Base-by-base conservation (phyloP, 768 basidiomycete genomes). In the Suillus hirtellus region DNA sequence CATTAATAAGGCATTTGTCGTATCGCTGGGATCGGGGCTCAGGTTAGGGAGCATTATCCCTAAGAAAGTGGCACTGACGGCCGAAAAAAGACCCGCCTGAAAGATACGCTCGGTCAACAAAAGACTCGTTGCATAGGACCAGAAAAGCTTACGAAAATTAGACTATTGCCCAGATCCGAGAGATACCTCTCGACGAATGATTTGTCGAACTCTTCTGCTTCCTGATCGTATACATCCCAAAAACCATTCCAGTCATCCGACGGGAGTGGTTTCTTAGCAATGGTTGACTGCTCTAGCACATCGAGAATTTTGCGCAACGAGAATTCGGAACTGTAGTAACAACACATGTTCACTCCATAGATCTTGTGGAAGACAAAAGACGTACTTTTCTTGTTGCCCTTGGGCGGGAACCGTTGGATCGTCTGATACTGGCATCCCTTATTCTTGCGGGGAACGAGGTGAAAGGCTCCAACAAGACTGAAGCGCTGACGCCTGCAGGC, bases 11-110 rank as follows among this genome's bases (percentile, higher is more conserved):
- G 65, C 65, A 54, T 59, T 59, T 46, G 65, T 66, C 17, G 64
- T 66, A 14, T 38, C 50, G 27, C 27, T 62, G 2, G 64, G 65
- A 35, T 34, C 34, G 15, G 65, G 65, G 27, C 50, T 50, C 10
- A 66, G 60, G 24, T 60, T 58, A 6, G 65, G 40, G 53, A 61
- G 59, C 59, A 66, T 56, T 17, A 8, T 31, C 34, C 52, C 40
- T 47, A 66, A 31, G 27, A 66, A 66, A 34, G 65, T 34, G 11
- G 65, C 38, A 37, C 52, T 65, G 40, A 66, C 65, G 42, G 65
- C 65, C 2, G 65, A 65, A 47, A 66, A 66, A 44, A 66, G 65
- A 61, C 65, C 65, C 17, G 65, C 66, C 65, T 66, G 44, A 27
- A 49, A 34, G 9, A 60, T 40, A 24, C 8, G 35, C n/a, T 63